These are phyloP conservation scores for Dendrocalamus latiflorus DNA, from an alignment of 202 grass and related monocot genomes.

Conservation along the genomic window DNA sequence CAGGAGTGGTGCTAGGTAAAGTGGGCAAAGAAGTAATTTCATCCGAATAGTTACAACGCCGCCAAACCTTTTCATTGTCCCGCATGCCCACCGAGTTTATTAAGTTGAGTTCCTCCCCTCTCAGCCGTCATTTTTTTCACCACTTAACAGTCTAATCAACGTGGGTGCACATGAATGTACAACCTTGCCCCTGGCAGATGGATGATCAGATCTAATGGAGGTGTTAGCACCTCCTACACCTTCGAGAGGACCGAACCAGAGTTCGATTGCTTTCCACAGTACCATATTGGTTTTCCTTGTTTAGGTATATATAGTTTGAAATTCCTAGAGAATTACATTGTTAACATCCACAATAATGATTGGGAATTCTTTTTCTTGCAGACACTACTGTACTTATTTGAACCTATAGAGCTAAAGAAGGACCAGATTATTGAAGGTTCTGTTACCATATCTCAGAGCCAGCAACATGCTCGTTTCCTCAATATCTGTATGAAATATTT, in stretches of 20 bases:
- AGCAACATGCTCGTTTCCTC: slow-evolving; percentile 72
- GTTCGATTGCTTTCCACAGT: neutral
- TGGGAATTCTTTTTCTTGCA: slow-evolving; percentile 17
- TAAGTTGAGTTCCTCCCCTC: too few relatives aligned
- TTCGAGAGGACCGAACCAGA: too few relatives aligned
- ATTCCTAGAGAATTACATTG: slow-evolving; percentile 1
- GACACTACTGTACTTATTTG: slow-evolving; percentile 85
- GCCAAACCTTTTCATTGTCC: too few relatives aligned
- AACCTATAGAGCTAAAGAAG: slow-evolving; percentile 81
- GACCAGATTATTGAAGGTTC: slow-evolving; percentile 92
- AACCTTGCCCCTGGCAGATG: slow-evolving; percentile 41
- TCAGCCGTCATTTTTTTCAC: too few relatives aligned
- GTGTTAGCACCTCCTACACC: too few relatives aligned
- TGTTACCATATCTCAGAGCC: slow-evolving; percentile 76
- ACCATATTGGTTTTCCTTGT: neutral
- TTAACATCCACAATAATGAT: slow-evolving; percentile 5
- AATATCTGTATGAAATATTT: slow-evolving; percentile 83
- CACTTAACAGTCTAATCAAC: too few relatives aligned
- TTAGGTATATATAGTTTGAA: neutral
- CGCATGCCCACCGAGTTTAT: too few relatives aligned
- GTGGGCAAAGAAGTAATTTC: too few relatives aligned
- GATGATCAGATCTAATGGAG: slow-evolving; percentile 39
- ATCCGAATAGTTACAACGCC: too few relatives aligned
- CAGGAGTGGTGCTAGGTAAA: too few relatives aligned
- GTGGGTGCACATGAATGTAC: too few relatives aligned